These are phyloP conservation scores for Tetracentron sinense DNA, from an alignment of 164 flowering plant species.

Conservation along the genomic window DNA sequence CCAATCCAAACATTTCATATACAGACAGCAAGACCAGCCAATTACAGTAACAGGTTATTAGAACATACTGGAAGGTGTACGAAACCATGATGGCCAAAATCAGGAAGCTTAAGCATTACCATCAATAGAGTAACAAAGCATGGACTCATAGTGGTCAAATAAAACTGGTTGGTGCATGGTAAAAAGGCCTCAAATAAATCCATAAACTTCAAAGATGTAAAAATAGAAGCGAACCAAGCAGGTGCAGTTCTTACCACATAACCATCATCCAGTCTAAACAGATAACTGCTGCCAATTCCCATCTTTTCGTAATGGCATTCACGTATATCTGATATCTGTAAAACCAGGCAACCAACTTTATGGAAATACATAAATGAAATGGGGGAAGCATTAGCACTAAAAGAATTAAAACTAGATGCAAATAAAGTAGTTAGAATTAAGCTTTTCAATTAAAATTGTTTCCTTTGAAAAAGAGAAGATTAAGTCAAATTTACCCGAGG, in stretches of 20 bases:
- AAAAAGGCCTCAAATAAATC: neutral
- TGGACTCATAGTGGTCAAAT: neutral
- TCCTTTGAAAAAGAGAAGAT: neutral
- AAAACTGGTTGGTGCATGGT: too few species aligned
- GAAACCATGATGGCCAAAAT: neutral
- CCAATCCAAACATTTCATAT: too few species aligned
- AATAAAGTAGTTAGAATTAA: too few species aligned
- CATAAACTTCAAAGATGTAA: neutral
- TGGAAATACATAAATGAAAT: neutral
- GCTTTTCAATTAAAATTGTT: too few species aligned
- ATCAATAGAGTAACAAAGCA: neutral
- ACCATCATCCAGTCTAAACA: constrained; percentile 96
- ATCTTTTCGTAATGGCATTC: constrained; percentile 89
- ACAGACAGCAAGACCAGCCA: neutral
- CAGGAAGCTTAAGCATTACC: neutral
- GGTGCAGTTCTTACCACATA: constrained; percentile 68
- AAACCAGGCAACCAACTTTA: constrained; percentile 7
- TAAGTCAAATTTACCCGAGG: constrained; percentile 50
- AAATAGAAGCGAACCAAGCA: neutral
- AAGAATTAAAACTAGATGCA: neutral
- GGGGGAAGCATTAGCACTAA: neutral
- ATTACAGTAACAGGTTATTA: neutral
- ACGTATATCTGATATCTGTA: constrained; percentile 93
- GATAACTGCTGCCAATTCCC: constrained; percentile 99
- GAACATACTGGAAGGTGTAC: neutral